Conservation (phyloP, 495 filamentous ascomycete species). For the Evernia prunastri region DNA sequence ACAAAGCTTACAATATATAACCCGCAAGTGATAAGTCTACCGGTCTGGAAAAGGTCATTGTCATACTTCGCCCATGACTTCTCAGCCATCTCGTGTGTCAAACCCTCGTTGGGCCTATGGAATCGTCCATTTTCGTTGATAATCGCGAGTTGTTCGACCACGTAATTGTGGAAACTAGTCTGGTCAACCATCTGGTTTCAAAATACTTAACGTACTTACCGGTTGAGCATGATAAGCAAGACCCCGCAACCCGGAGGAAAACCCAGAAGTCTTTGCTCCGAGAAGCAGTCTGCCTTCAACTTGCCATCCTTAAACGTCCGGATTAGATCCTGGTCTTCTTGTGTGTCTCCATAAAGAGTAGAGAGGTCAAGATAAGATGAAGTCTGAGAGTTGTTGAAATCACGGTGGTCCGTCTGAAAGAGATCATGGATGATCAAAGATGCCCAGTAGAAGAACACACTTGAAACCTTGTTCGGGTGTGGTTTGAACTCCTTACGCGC, state of each 20-base stretch:
- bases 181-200: background rate
- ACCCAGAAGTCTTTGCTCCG: slow-evolving; percentile 48
- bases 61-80: slow-evolving; percentile 69
- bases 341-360: slow-evolving; percentile 51
- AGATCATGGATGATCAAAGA: slow-evolving; percentile 43
- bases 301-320: slow-evolving; percentile 52
- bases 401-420: slow-evolving; percentile 51
- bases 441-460: slow-evolving; percentile 54
- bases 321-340: slow-evolving; percentile 51
- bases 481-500: slow-evolving; percentile 48
- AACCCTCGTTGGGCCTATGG: slow-evolving; percentile 46
- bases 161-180: slow-evolving; percentile 65
- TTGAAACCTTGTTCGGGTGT: slow-evolving; percentile 53
- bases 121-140: slow-evolving; percentile 72
- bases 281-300: slow-evolving; percentile 53
- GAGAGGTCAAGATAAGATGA: slow-evolving; percentile 55
- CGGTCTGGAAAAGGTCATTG: slow-evolving; percentile 79
- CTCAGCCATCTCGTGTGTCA: slow-evolving; percentile 43
- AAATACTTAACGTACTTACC: slow-evolving; percentile 12
- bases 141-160: slow-evolving; percentile 57
- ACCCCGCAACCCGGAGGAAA: slow-evolving; percentile 53
- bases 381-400: slow-evolving; percentile 49
- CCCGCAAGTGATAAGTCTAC: slow-evolving; percentile 69
- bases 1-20: slow-evolving; percentile 53
- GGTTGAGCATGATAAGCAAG: slow-evolving; percentile 51